Conservation (phyloP, 2,329 filamentous ascomycete species). For the Ascochyta koolunga region DNA sequence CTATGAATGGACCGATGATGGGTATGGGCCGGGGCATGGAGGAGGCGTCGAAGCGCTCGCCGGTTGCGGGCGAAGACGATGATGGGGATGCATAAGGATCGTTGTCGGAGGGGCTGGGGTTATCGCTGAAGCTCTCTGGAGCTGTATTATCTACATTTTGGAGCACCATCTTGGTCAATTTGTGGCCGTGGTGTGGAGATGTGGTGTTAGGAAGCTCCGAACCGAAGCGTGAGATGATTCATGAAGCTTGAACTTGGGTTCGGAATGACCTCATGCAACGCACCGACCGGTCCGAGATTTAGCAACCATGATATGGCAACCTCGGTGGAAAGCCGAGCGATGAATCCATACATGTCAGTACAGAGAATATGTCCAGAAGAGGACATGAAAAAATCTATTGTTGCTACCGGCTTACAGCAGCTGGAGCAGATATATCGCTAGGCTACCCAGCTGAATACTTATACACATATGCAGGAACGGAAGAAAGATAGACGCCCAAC, state of each 20-base stretch:
- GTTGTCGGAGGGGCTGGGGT: conserved; percentile 42
- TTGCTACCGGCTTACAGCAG: background rate
- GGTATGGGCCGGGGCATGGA: conserved; percentile 47
- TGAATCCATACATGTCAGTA: too few relatives aligned
- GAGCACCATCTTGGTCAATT: conserved; percentile 47
- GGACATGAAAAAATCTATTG: conserved; percentile 1
- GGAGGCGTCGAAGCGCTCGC: conserved; percentile 45
- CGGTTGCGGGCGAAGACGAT: conserved; percentile 9
- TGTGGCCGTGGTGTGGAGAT: conserved; percentile 4
- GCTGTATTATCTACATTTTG: conserved; percentile 43
- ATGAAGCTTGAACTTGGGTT: conserved; percentile 21
- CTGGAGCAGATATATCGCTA: conserved; percentile 8
- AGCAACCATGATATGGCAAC: conserved; percentile 8
- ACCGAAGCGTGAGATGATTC: conserved; percentile 21
- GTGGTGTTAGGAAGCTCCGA: conserved; percentile 33
- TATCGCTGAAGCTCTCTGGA: conserved; percentile 40
- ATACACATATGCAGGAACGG: conserved; percentile 15
- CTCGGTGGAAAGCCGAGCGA: background rate
- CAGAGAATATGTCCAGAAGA: too few relatives aligned
- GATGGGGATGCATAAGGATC: conserved; percentile 45
- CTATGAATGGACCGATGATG: conserved; percentile 39
- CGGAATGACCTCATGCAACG: conserved; percentile 37
- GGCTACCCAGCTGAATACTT: conserved; percentile 14
- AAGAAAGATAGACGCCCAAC: background rate
- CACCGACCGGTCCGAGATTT: conserved; percentile 18